Conservation (phyloP, 768 basidiomycete species). For the Pleurotus ostreatus region DNA sequence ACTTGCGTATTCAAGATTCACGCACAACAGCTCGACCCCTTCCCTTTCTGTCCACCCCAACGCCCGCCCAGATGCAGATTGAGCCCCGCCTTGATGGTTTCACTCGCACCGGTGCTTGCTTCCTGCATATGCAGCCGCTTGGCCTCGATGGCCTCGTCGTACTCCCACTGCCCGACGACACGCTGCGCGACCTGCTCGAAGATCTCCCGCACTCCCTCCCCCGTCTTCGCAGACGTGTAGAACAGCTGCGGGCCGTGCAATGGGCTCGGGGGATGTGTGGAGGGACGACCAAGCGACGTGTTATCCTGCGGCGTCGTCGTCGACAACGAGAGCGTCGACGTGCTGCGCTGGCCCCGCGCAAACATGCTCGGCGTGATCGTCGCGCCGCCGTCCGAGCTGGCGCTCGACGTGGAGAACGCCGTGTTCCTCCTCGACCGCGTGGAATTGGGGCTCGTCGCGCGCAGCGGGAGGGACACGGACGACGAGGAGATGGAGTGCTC, state of each 20-base stretch:
- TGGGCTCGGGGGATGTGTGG: conserved; percentile 29
- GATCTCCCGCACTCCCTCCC: conserved; percentile 65
- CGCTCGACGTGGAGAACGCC: conserved; percentile 30
- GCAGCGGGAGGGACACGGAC: conserved; percentile 16
- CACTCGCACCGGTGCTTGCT: conserved; percentile 20
- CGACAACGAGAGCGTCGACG: background rate
- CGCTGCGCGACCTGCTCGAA: conserved; percentile 72
- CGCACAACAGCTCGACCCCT: conserved; percentile 10
- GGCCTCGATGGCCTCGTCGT: conserved; percentile 55
- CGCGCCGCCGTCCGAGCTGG: conserved; percentile 40
- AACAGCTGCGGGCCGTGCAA: conserved; percentile 57
- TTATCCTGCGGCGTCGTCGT: conserved; percentile 8
- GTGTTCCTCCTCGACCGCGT: conserved; percentile 19
- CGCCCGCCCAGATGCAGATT: background rate
- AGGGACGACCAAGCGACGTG: conserved; percentile 18
- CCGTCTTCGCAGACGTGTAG: conserved; percentile 77
- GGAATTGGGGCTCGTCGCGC: conserved; percentile 18
- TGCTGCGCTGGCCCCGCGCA: conserved; percentile 26
- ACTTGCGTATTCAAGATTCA: conserved; percentile 7
- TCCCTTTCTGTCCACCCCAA: background rate
- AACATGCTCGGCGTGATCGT: conserved; percentile 64
- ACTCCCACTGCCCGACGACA: conserved; percentile 61
- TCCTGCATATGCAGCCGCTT: conserved; percentile 37
- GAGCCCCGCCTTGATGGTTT: conserved; percentile 32
- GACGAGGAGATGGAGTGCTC: conserved; percentile 26